Conservation (phyloP, 1,284 basidiomycete species). For the Phellopilus nigrolimitatus region DNA sequence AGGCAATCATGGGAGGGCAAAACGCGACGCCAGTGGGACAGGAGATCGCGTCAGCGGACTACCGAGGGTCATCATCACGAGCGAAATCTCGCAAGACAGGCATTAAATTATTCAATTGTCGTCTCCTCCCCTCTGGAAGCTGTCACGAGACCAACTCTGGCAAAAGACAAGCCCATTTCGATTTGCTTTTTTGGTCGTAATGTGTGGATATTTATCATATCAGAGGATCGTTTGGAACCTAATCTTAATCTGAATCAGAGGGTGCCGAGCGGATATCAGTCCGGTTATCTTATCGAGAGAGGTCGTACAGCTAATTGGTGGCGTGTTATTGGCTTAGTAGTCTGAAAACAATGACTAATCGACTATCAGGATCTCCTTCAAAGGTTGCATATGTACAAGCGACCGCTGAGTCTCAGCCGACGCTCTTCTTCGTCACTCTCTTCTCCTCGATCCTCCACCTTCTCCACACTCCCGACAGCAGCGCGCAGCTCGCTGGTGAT, state of each 20-base stretch:
- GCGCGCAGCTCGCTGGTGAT: no score
- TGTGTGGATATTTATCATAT: not conserved
- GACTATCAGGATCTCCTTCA: slow-evolving; percentile 35
- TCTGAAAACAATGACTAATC: not conserved
- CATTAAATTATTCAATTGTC: no score
- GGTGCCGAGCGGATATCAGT: not conserved
- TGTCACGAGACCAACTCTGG: no score
- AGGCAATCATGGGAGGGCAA: no score
- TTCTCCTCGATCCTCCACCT: not conserved
- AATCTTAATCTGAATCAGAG: no score
- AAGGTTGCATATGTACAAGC: not conserved
- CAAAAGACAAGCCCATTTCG: no score
- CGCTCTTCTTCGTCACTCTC: not conserved
- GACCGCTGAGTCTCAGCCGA: not conserved
- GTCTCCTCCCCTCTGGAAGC: no score
- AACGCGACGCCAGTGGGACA: not conserved
- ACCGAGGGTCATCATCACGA: no score
- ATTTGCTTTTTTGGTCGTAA: not conserved
- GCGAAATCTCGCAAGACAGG: no score
- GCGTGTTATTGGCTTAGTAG: not conserved
- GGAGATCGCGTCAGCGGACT: not conserved
- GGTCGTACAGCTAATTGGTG: not conserved
- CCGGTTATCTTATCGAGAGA: not conserved
- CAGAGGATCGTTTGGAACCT: no score
- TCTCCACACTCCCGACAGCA: not conserved